phyloP scores from a whole-genome alignment of 225 moss, liverwort and hornwort species.

The Lunularia cruciata region DNA sequence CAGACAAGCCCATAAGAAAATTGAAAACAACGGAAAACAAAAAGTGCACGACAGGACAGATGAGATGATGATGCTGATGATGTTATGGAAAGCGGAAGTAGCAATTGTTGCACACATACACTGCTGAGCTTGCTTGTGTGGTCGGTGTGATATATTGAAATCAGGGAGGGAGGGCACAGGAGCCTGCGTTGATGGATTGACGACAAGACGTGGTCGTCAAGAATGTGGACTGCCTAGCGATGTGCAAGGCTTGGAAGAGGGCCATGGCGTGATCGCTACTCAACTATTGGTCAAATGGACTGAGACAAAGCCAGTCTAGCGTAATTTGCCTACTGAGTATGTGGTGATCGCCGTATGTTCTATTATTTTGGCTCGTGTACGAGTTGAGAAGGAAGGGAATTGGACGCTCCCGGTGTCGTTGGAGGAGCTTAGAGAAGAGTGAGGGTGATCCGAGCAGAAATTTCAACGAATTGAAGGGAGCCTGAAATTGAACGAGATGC shows the following conservation, averaged over 20 bases:
- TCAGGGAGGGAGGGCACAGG: neutral
- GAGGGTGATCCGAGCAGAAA: neutral
- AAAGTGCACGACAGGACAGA: neutral
- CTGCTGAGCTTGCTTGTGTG: neutral
- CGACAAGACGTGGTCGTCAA: neutral
- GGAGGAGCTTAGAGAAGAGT: neutral
- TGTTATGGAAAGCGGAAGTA: neutral
- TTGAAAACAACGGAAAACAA: neutral
- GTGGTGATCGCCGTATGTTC: neutral
- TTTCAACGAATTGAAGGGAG: neutral
- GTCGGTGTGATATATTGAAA: neutral
- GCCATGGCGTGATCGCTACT: neutral
- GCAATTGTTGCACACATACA: neutral
- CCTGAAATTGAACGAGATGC: slow-evolving; percentile 40
- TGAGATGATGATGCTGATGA: too few species aligned
- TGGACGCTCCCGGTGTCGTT: neutral
- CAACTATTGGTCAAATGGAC: slow-evolving; percentile 1
- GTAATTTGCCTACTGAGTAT: neutral
- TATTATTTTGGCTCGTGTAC: neutral
- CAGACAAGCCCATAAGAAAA: neutral
- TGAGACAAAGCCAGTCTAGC: neutral
- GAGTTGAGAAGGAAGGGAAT: neutral
- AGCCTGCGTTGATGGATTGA: neutral
- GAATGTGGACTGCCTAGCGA: neutral
- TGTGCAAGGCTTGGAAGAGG: neutral